Base-by-base conservation (phyloP, 1,284 basidiomycete genomes). In the Ceratobasidium sp. region DNA sequence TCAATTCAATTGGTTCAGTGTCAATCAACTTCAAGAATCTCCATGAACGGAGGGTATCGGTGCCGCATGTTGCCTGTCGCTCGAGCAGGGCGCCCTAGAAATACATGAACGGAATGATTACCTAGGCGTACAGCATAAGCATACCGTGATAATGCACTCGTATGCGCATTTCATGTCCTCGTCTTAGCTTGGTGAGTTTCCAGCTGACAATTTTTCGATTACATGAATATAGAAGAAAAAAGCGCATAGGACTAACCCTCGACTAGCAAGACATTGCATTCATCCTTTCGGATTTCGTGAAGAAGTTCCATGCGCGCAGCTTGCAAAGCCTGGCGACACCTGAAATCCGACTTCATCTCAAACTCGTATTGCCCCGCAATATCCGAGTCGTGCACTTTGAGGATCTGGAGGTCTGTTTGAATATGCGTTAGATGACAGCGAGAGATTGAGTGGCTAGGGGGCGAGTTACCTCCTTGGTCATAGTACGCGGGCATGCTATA, bases 291-390 rank as follows among this genome's bases (percentile, higher is more conserved):
- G 32, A 70, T 70, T 43, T 70, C 52, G n/a, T 70, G 67, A n/a
- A 70, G 28, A 34, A 70, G 67, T 52, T 70, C 67, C 28, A 58
- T 36, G 43, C 67, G 48, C 28, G 67, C 67, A 6, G 67, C 67
- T 58, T 58, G 41, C 32, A 70, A 70, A 45, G 67, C 67, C 45
- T 70, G 67, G 41, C 67, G 67, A 70, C 67, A 70, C 55, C 43
- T 28, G 23, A 58, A 70, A 23, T 70, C 55, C 41, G 67, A 28
- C 41, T 45, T 70, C 67, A 70, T 70, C 39, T 70, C 67, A 41
- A 70, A 70, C 43, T 70, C 67, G 45, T 70, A 70, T 45, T 70
- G 67, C 18, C 67, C 67, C 45, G 67, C 55, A 58, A 70, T 70
- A 43, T 70, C 67, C 21, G 67, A 58, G 67, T 70, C 53, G 32